Base-by-base conservation (phyloP, 352 stramenopile genomes). In the Globisporangium middletonii region DNA sequence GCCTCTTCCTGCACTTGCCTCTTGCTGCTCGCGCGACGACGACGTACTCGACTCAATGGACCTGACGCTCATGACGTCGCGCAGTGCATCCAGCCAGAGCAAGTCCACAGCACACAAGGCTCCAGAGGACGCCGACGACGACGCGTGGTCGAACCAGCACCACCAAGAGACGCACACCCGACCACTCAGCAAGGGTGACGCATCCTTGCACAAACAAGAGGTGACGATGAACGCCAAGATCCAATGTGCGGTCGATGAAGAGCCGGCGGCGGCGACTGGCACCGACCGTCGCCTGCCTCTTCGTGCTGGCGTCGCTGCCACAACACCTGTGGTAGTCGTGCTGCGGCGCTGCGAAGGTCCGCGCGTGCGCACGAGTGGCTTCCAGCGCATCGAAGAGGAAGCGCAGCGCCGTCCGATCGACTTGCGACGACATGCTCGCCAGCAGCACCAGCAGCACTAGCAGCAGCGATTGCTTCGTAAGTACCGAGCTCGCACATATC, bases 321-420 rank as follows among this genome's bases (percentile, higher is more conserved):
- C 33, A 19, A 12, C 35, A 46, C 15, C 26, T 55, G 12, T 44
- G 19, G 51, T 70, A 9, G 59, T 86, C 19, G 75, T 87, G 56
- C 67, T 89, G 61, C 75, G 79, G 63, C 77, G 73, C 54, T 92
- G 82, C 63, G 73, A 86, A 27, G 79, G 88, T 51, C 42, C 86
- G 41, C 65, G 77, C 55, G 69, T 89, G 38, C 79, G 79, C 43
- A 92, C 79, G 3, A 78, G 78, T 50, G 83, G 83, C 58, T 92
- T 92, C 64, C 83, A 92, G 63, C 82, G 68, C 57, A 92, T 92
- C 60, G 77, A 89, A 52, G 83, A 92, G 60, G 65, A 75, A 37
- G 73, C 74, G 23, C 58, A 73, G 64, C 71, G 72, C 26, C 44
- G 60, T 0, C 67, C 68, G 0, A 51, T 58, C 0, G 59, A 69